Base-by-base conservation (phyloP, 1,284 basidiomycete species). In the Quambalaria eucalypti region DNA sequence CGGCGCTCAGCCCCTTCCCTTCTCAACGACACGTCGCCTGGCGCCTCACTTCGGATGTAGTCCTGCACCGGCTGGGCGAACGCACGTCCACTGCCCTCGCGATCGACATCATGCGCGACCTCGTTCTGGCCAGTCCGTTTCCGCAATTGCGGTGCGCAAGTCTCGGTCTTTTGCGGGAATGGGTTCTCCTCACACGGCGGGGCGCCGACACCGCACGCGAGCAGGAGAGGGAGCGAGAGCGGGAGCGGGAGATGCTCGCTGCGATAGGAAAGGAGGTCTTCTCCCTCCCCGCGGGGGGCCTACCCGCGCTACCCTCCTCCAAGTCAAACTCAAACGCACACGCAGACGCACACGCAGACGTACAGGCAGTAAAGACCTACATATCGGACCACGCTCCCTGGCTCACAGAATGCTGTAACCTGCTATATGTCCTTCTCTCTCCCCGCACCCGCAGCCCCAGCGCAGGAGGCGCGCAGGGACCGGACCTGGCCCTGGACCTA, bases 41-140 rank as follows among this genome's bases (percentile, higher is more conserved):
- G 65, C 52, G 55, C 57, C 49, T 38, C 65, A 40, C 51, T 67
- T n/a, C 52, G 51, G 4, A 52, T 54, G 12, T 28, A n/a, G n/a
- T n/a, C n/a, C n/a, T n/a, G n/a, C n/a, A n/a, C n/a, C n/a, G 65
- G 46, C 30, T 69, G 28, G 28, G 38, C 19, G 28, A 50, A 0
- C 38, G 52, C 36, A 53, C 58, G 36, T 56, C 64, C 6, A 36
- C 16, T 16, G 23, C 8, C 12, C 31, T 51, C 1, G 55, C 58
- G 10, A 1, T 65, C 29, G 51, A 54, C 50, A 28, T 58, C 30
- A 19, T 54, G n/a, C 47, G 39, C 19, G 60, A 67, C 47, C 47
- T 67, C 16, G 54, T 66, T 25, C 36, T 46, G 2, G 51, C 50
- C 14, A 65, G 66, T 39, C 67, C 67, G 10, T 69, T 65, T 53